Conservation (phyloP, 768 basidiomycete genomes). For the Trametes villosa region DNA sequence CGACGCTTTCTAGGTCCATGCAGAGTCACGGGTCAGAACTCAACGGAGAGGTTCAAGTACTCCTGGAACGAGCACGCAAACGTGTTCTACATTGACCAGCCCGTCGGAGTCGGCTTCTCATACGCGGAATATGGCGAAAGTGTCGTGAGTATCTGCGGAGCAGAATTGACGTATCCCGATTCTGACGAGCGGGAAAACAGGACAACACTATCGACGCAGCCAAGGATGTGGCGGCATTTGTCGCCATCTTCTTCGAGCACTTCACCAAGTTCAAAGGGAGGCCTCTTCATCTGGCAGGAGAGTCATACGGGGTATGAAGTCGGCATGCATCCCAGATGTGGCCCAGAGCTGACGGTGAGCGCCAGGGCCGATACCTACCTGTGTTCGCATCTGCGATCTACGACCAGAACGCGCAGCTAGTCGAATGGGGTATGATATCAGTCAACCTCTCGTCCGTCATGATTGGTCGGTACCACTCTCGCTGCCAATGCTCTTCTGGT, state of each 20-base stretch:
- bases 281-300: slow-evolving; percentile 44
- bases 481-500: no score
- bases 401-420: slow-evolving; percentile 50
- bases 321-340: no score
- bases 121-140: slow-evolving; percentile 61
- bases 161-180: background rate
- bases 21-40: slow-evolving; percentile 54
- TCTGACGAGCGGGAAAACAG: slow-evolving; percentile 27
- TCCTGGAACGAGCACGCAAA: slow-evolving; percentile 74
- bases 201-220: slow-evolving; percentile 73
- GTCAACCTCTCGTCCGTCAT: slow-evolving; percentile 54
- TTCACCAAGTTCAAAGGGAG: slow-evolving; percentile 74
- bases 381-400: slow-evolving; percentile 53
- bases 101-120: slow-evolving; percentile 42
- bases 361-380: slow-evolving; percentile 58
- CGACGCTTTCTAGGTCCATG: slow-evolving; percentile 61
- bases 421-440: slow-evolving; percentile 50
- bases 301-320: slow-evolving; percentile 53
- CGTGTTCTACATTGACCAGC: slow-evolving; percentile 52
- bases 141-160: slow-evolving; percentile 45
- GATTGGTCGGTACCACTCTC: slow-evolving; percentile 53
- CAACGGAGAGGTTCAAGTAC: slow-evolving; percentile 57
- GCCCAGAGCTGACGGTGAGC: no score
- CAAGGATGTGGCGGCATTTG: slow-evolving; percentile 70
- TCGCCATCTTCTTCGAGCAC: slow-evolving; percentile 74